Base-by-base conservation (phyloP, 73 alveolate genomes). In the Blepharisma stoltei region DNA sequence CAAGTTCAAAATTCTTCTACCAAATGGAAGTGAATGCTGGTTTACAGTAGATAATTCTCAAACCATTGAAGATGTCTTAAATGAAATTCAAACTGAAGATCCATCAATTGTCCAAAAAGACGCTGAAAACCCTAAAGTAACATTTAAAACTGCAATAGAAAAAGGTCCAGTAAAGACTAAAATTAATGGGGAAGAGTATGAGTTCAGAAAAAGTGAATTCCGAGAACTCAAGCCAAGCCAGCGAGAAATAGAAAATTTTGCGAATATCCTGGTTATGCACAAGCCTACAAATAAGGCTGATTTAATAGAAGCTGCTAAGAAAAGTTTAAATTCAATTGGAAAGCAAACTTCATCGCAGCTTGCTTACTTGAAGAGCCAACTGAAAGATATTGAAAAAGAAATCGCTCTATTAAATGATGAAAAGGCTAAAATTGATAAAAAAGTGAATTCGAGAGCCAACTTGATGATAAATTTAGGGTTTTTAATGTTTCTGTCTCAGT, bases 391-490 rank as follows among this genome's bases (percentile, higher is more conserved):
- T 2, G 43, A 25, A 46, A 67, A 54, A 32, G 78, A 81, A 43
- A 68, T 83, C 23, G 77, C 52, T 5, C 54, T 50, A 0, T 54
- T 88, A 18, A 45, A 71, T n/a, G 55, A 21, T 23, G 27, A 41
- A 54, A 79, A 88, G 54, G 55, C 18, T 7, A 6, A 54, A 9
- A 23, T 85, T 2, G 89, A 79, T 38, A 53, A 18, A 18, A 69
- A 65, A 37, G 79, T 85, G 9, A 41, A 73, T 5, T 6, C 37
- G 37, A 53, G 83, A 38, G 44, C 79, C 32, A 79, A 52, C 38
- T 0, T 88, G 32, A 54, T 79, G 52, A 79, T 78, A 67, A 14
- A 20, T 5, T 1, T 80, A n/a, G 71, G 78, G 43, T 81, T 84
- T 46, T 11, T 68, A 3, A 11, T 77, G 20, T 60, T 85, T 20